Percentiles rank a stretch among this genome's conserved stretches.
phyloP scores from a whole-genome alignment of 768 basidiomycete genomes.

The Exidia glandulosa region DNA sequence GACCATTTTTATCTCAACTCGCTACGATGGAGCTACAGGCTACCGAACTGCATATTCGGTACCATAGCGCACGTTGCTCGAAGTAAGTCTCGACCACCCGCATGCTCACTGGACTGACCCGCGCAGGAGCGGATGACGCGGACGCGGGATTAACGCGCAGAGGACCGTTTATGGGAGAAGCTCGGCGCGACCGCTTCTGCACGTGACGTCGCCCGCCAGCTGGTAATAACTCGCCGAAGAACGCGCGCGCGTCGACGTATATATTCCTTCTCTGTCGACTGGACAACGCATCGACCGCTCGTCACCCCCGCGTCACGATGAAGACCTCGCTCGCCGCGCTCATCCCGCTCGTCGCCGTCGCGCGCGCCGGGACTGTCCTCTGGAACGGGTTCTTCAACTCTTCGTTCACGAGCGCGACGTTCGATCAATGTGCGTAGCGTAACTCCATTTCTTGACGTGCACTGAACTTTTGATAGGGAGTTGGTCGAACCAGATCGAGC shows the following conservation, averaged over 20 bases:
- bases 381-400: constrained; percentile 48
- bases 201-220: background rate
- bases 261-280: background rate
- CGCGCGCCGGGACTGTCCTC: constrained; percentile 37
- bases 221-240: background rate
- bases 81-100: too few relatives aligned
- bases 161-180: too few relatives aligned
- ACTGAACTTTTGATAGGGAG: constrained; percentile 29
- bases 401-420: constrained; percentile 33
- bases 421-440: constrained; percentile 37
- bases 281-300: background rate
- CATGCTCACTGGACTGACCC: too few relatives aligned
- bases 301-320: constrained; percentile 5
- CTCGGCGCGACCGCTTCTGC: background rate
- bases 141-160: too few relatives aligned
- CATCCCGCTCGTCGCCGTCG: constrained; percentile 16
- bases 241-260: background rate
- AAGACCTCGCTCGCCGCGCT: constrained; percentile 10
- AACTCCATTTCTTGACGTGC: background rate
- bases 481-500: constrained; percentile 42
- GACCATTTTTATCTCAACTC: too few relatives aligned
- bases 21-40: too few relatives aligned
- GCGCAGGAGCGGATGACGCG: too few relatives aligned
- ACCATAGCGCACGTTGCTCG: too few relatives aligned
- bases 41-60: too few relatives aligned